Conservation (phyloP, 208 protist species). For the Trypanosoma cruzi region DNA sequence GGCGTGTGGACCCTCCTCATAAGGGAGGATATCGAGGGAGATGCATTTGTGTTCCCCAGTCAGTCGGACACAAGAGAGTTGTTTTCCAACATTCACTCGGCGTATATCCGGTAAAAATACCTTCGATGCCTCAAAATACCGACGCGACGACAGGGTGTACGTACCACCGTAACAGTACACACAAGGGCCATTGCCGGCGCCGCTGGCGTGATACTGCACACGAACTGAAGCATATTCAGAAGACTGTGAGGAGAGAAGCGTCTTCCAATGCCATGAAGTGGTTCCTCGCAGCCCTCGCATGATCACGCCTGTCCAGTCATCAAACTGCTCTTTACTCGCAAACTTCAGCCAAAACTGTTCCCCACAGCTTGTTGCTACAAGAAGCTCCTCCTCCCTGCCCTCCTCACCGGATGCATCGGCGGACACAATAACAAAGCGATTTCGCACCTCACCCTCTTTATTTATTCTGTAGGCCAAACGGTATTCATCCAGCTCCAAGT, state of each 20-base stretch:
- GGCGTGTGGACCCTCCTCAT: conserved; percentile 47
- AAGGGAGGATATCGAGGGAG: conserved; percentile 39
- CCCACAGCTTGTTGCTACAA: conserved; percentile 54
- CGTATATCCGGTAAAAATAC: conserved; percentile 43
- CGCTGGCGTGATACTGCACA: conserved; percentile 54
- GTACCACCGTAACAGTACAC: conserved; percentile 48
- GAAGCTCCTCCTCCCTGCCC: conserved; percentile 34
- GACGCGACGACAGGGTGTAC: conserved; percentile 26
- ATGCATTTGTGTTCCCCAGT: conserved; percentile 40
- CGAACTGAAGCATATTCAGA: conserved; percentile 32
- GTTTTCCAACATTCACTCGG: conserved; percentile 16
- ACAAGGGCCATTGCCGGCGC: conserved; percentile 23
- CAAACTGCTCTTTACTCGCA: conserved; percentile 36
- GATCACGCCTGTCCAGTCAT: conserved; percentile 47
- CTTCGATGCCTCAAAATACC: conserved; percentile 35
- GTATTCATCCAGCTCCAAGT: conserved; percentile 58
- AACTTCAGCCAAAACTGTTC: conserved; percentile 80
- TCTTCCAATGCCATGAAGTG: conserved; percentile 62
- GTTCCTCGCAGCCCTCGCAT: conserved; percentile 31
- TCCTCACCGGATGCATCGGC: conserved; percentile 38
- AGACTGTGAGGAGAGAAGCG: conserved; percentile 24
- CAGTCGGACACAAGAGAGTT: conserved; percentile 41
- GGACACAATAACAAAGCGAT: conserved; percentile 51
- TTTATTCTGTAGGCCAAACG: conserved; percentile 54
- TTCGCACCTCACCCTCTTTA: conserved; percentile 29